Evolutionary conservation across 805 yeast species (phyloP), one percentile per base, ranked within the genome.

Genomic region (Suhomyces pyralidae): DNA sequence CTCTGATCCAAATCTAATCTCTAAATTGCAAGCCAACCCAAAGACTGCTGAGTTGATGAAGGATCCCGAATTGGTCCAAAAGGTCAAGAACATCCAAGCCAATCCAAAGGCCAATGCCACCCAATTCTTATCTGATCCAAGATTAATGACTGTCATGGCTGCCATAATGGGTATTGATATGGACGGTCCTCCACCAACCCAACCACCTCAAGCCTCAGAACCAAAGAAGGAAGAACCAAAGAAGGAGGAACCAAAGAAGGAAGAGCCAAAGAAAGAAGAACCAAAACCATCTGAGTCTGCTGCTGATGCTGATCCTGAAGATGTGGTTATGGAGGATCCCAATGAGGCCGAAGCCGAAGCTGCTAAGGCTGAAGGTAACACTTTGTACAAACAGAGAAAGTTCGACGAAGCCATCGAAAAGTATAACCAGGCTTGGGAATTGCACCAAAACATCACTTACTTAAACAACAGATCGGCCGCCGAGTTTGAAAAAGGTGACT

Each of bases 401-500:
- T 94, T 94, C 60, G 97, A 90, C 65, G 96, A 87, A 64, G 99
- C 99, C 44, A 93, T 94, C 67, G 90, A 75, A 52, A 77, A 83
- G 56, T 94, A 94, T 74, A 78, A 88, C 66, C 81, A 84, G 66
- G 99, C 99, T 1, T 94, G 90, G 88, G 87, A 85, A 32, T 68
- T 84, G 19, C 72, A 78, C 73, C 81, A 84, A 65, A 98, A 94
- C 67, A 90, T 93, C 64, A 93, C 98, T 0, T 94, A 88, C 68
- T 80, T 94, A 68, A 94, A 96, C 78, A 94, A 94, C 79, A 84
- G 96, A 64, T 94, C 99, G 40, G 98, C 99, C 52, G 99, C 99
- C 32, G 97, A 94, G 73, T 94, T 73, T 66, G 99, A 94, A 75
- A 90, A 92, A 70, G 97, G 94, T 56, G 97, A 91, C 65, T 88